A percentile compares a stretch with the other conserved stretches of the same genome.
Evolutionary conservation across 2,329 filamentous ascomycete genomes (phyloP).

Genomic region (Arthrobotrys iridis): DNA sequence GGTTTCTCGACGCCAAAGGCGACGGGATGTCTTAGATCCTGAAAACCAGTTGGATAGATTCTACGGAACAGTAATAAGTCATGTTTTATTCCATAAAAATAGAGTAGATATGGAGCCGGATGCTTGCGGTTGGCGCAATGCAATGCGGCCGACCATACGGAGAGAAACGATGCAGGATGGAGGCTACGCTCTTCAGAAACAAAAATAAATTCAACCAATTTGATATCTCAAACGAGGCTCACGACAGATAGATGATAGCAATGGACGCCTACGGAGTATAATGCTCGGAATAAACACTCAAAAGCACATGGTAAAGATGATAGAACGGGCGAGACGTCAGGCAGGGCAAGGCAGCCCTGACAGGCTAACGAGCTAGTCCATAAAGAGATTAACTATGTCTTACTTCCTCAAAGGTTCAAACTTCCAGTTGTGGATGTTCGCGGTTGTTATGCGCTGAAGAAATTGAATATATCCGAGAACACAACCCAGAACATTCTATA

Average conservation of each 20-base stretch:
- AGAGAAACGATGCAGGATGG: constrained; percentile 8
- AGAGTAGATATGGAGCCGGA: constrained; percentile 26
- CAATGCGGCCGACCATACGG: constrained; percentile 29
- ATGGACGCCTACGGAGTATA: constrained; percentile 32
- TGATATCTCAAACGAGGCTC: constrained; percentile 16
- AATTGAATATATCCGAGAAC: neutral
- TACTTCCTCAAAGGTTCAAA: constrained; percentile 38
- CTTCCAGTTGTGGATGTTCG: constrained; percentile 36
- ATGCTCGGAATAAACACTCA: constrained; percentile 33
- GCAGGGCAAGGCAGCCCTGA: constrained; percentile 39
- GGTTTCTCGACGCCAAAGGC: constrained; percentile 43
- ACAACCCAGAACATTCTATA: neutral
- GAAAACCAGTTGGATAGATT: constrained; percentile 21
- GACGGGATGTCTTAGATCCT: constrained; percentile 44
- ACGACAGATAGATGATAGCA: constrained; percentile 20
- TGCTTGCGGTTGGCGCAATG: constrained; percentile 25
- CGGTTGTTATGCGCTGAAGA: constrained; percentile 45
- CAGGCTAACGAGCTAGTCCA: constrained; percentile 1
- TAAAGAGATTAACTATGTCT: constrained; percentile 42
- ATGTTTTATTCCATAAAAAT: constrained; percentile 48
- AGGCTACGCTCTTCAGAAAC: constrained; percentile 27
- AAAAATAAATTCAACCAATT: constrained; percentile 10
- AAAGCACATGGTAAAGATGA: constrained; percentile 28
- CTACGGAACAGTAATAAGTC: constrained; percentile 24
- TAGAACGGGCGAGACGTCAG: constrained; percentile 41